Percentiles rank a stretch among this genome's conserved stretches.
These are phyloP conservation scores for Uronychia binucleata DNA, from an alignment of 73 alveolate genomes.

Conservation along the genomic window DNA sequence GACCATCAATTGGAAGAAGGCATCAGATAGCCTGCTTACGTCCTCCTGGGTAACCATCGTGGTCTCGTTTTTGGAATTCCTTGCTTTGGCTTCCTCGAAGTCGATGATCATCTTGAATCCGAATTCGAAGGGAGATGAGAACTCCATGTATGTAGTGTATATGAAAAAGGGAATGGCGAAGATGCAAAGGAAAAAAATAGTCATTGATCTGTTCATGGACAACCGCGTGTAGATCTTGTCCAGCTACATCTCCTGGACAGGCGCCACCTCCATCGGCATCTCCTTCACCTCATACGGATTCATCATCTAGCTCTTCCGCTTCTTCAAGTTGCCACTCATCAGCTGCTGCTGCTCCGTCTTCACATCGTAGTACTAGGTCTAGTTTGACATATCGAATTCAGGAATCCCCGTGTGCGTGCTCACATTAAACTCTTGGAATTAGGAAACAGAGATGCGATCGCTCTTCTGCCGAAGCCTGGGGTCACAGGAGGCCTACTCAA, in stretches of 20 bases:
- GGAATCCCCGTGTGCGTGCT: too few relatives aligned
- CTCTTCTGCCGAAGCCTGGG: too few relatives aligned
- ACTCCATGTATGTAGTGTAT: constrained; percentile 16
- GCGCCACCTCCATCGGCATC: too few relatives aligned
- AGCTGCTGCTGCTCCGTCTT: too few relatives aligned
- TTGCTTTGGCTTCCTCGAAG: constrained; percentile 2
- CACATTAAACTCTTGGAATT: too few relatives aligned
- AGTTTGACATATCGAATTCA: too few relatives aligned
- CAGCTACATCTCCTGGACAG: constrained; percentile 4
- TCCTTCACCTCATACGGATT: too few relatives aligned
- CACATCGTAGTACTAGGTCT: too few relatives aligned
- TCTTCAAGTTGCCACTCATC: too few relatives aligned
- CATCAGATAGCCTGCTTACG: neutral
- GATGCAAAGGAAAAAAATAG: constrained; percentile 12
- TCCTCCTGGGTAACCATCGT: neutral
- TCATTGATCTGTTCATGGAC: constrained; percentile 24
- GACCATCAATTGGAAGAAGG: neutral
- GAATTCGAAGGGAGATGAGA: neutral
- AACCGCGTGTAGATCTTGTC: constrained; percentile 14
- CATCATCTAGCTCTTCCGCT: too few relatives aligned
- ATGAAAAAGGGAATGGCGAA: constrained; percentile 33
- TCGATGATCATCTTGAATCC: neutral
- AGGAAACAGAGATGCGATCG: too few relatives aligned
- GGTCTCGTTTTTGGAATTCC: neutral
- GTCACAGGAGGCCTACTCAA: neutral